Evolutionary conservation across 169 alveolate genomes (phyloP).

Genomic region (Plasmodium coatneyi): DNA sequence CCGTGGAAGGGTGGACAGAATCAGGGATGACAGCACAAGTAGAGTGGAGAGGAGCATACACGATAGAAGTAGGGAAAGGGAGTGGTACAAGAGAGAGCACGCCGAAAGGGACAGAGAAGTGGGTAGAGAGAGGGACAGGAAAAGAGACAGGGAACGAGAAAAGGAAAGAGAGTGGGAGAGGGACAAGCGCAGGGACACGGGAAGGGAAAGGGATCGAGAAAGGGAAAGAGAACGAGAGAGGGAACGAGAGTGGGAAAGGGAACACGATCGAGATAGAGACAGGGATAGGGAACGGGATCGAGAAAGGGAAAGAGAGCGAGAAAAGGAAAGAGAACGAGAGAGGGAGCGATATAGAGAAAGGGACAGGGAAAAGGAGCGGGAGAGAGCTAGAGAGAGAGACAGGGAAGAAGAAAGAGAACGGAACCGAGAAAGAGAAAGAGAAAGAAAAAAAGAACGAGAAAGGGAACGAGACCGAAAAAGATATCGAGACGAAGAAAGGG

Average conservation of each 20-base stretch:
- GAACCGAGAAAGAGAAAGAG: background rate
- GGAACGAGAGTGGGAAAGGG: background rate
- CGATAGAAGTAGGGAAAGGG: background rate
- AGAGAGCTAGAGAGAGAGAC: background rate
- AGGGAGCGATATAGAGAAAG: background rate
- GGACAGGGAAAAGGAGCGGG: background rate
- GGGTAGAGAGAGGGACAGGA: background rate
- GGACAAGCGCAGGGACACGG: background rate
- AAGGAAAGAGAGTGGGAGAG: background rate
- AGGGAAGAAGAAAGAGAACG: background rate
- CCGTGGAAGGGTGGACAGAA: background rate
- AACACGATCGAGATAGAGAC: background rate
- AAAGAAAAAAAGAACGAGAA: background rate
- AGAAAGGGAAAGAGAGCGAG: background rate
- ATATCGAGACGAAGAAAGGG: background rate
- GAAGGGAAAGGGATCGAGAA: background rate
- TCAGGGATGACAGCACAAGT: conserved; percentile 8
- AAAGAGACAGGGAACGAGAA: background rate
- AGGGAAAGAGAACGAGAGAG: background rate
- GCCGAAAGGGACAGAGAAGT: background rate
- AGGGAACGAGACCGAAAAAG: background rate
- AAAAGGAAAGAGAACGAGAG: background rate
- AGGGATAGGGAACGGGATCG: background rate
- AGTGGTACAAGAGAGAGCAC: background rate
- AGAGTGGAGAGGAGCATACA: background rate